phyloP scores from a whole-genome alignment of 1,139 yeast genomes.

The Suhomyces chickasaworum region DNA sequence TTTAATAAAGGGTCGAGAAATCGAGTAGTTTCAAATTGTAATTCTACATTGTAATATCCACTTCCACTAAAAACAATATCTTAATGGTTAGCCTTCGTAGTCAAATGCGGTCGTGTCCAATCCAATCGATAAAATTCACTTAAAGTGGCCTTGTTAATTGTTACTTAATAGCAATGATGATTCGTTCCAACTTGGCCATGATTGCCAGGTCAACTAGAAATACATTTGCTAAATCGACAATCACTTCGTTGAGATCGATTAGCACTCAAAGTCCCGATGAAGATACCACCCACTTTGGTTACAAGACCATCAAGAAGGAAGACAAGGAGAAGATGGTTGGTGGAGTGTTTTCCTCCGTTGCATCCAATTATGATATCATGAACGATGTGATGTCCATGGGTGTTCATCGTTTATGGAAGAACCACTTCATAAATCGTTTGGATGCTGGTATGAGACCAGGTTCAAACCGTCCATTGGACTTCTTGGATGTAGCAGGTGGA shows the following conservation, averaged over 20 bases:
- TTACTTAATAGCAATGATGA: neutral
- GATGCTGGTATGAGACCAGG: slow-evolving; percentile 96
- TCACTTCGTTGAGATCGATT: slow-evolving; percentile 4
- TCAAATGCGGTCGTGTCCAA: slow-evolving; percentile 2
- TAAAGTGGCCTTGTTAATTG: neutral
- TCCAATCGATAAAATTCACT: slow-evolving; percentile 4
- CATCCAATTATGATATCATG: slow-evolving; percentile 92
- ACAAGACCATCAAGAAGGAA: slow-evolving; percentile 73
- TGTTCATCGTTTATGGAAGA: slow-evolving; percentile 92
- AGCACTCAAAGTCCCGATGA: slow-evolving; percentile 14
- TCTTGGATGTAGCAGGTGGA: slow-evolving; percentile 98
- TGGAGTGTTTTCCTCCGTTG: slow-evolving; percentile 91
- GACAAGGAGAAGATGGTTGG: slow-evolving; percentile 88
- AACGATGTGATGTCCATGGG: slow-evolving; percentile 98
- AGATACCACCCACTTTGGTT: slow-evolving; percentile 88
- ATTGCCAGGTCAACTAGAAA: slow-evolving; percentile 5
- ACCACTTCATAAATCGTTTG: slow-evolving; percentile 79
- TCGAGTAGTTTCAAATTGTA: slow-evolving; percentile 1
- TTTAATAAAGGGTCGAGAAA: slow-evolving; percentile 7
- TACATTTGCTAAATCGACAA: slow-evolving; percentile 1
- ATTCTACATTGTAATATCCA: too few species aligned
- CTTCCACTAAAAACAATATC: too few species aligned
- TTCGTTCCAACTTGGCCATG: slow-evolving; percentile 4
- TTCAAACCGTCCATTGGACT: slow-evolving; percentile 71
- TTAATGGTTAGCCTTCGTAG: too few species aligned